Evolutionary conservation across 257 asterid species (phyloP), one percentile per base, ranked within the genome.

Genomic region (Nemophila menziesii): DNA sequence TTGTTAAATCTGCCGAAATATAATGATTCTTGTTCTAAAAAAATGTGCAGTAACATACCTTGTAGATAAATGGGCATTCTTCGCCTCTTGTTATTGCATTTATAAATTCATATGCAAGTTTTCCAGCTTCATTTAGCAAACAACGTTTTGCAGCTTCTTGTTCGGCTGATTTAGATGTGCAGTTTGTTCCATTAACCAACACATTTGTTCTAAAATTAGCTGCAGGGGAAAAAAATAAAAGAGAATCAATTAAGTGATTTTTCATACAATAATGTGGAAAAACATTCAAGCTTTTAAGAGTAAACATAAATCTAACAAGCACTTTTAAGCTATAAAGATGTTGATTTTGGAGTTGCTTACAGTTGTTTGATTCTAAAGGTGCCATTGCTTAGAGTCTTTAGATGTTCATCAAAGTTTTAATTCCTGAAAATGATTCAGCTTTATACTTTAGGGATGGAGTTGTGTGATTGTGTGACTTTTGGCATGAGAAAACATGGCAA

Each of bases 121-220:
- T 68, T 22, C 61, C 66, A 8, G 13, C 70, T n/a, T n/a, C n/a
- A n/a, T n/a, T n/a, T n/a, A n/a, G n/a, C n/a, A n/a, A n/a, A n/a
- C n/a, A n/a, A n/a, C n/a, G n/a, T n/a, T n/a, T n/a, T n/a, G n/a
- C n/a, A n/a, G n/a, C n/a, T 19, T 63, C 67, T 16, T 58, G 67
- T 36, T 58, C 70, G 12, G 67, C 67, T 7, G 6, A 47, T 8
- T 20, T 19, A 18, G 74, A 53, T 46, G 40, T 23, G 26, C 45
- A 63, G n/a, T 20, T 36, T 11, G 36, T 49, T 11, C 43, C 45
- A 43, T 52, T 42, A 33, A 68, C 56, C 23, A 49, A 11, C 11
- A 62, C 67, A 14, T 38, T 45, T 22, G 58, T 39, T 33, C 51
- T 48, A 34, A 62, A 68, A 19, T 38, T 62, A 5, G 63, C 69